A percentile compares a stretch with the other conserved stretches of the same genome.
These are phyloP conservation scores for Ramalina peruviana DNA, from an alignment of 495 filamentous ascomycete species.

Conservation along the genomic window DNA sequence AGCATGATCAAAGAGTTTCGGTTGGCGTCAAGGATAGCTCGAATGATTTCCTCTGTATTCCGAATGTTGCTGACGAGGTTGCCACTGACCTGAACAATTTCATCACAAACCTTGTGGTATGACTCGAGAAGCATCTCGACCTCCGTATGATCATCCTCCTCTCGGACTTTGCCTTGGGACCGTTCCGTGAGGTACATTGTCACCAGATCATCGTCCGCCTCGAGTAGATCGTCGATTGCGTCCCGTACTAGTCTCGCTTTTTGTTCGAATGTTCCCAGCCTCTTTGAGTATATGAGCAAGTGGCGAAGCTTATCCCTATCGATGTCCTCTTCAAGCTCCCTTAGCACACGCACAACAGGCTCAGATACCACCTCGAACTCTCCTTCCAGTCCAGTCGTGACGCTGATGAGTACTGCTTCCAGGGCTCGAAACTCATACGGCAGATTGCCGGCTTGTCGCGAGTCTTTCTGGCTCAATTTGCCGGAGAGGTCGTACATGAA, in stretches of 20 bases:
- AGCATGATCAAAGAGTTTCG: slow-evolving; percentile 97
- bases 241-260: slow-evolving; percentile 90
- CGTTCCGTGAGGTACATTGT: slow-evolving; percentile 93
- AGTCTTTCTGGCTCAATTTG: slow-evolving; percentile 42
- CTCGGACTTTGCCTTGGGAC: slow-evolving; percentile 52
- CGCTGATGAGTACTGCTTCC: slow-evolving; percentile 41
- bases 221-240: slow-evolving; percentile 89
- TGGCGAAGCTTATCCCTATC: slow-evolving; percentile 86
- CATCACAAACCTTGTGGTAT: slow-evolving; percentile 94
- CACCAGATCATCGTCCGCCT: slow-evolving; percentile 90
- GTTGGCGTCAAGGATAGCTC: slow-evolving; percentile 92
- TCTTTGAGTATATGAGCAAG: slow-evolving; percentile 84
- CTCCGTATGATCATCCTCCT: slow-evolving; percentile 86
- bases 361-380: slow-evolving; percentile 89
- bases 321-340: slow-evolving; percentile 91
- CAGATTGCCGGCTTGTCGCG: slow-evolving; percentile 34
- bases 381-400: slow-evolving; percentile 75
- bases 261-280: slow-evolving; percentile 91
- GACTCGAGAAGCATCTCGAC: slow-evolving; percentile 93
- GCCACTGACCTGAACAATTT: slow-evolving; percentile 88
- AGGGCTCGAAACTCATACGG: slow-evolving; percentile 52
- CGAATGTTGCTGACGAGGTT: slow-evolving; percentile 91
- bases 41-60: slow-evolving; percentile 96
- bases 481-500: slow-evolving; percentile 86
- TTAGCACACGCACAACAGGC: slow-evolving; percentile 75